A percentile compares a stretch with the other conserved stretches of the same genome.
Evolutionary conservation across 106 monocot species (phyloP).

Genomic region (Ottelia alismoides): DNA sequence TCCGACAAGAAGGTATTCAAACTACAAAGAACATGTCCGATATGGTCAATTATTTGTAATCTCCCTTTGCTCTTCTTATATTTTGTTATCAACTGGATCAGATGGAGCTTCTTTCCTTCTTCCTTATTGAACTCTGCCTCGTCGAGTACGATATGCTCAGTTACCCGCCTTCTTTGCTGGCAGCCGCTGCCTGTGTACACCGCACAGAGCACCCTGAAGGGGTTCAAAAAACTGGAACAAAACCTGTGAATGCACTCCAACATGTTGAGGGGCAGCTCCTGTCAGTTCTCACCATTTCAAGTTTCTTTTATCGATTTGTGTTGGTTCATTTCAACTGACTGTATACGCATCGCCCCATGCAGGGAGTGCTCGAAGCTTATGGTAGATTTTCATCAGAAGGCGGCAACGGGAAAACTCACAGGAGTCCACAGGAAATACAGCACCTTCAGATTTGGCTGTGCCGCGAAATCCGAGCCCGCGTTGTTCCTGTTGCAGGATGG

Average conservation of each 20-base stretch:
- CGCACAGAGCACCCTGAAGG: conserved; percentile 60
- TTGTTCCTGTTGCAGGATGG: conserved; percentile 5
- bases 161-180: conserved; percentile 63
- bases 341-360: neutral
- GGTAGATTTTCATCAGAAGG: conserved; percentile 15
- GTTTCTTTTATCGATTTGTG: neutral
- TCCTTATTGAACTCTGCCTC: conserved; percentile 17
- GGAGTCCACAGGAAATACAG: conserved; percentile 16
- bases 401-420: conserved; percentile 14
- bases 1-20: conserved; percentile 73
- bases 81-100: neutral
- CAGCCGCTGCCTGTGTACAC: conserved; percentile 88
- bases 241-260: conserved; percentile 45
- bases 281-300: conserved; percentile 27
- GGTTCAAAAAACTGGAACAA: conserved; percentile 58
- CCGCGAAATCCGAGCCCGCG: conserved; percentile 14
- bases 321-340: neutral
- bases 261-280: conserved; percentile 58
- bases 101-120: conserved; percentile 19
- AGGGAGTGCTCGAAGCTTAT: conserved; percentile 18
- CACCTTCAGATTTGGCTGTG: conserved; percentile 10
- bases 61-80: neutral
- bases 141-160: conserved; percentile 85
- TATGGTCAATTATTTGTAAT: neutral
- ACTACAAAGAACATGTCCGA: no score